Conservation (phyloP, 2,329 filamentous ascomycete genomes). For the Esteya vermicola region DNA sequence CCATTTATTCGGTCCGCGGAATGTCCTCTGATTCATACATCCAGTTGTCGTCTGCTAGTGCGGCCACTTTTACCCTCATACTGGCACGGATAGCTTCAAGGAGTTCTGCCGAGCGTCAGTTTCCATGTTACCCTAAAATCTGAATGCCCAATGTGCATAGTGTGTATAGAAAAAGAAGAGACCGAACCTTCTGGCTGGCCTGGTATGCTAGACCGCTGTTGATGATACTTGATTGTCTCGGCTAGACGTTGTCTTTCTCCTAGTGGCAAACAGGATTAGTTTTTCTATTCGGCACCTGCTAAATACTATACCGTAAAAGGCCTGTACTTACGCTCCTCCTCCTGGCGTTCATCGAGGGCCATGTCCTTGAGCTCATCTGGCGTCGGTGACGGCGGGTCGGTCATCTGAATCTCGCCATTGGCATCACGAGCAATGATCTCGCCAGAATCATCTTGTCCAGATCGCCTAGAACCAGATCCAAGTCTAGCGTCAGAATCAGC, state of each 20-base stretch:
- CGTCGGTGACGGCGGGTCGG: slow-evolving; percentile 36
- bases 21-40: slow-evolving; percentile 67
- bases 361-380: slow-evolving; percentile 41
- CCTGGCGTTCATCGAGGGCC: slow-evolving; percentile 40
- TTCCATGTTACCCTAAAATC: no score
- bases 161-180: no score
- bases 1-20: slow-evolving; percentile 19
- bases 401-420: slow-evolving; percentile 49
- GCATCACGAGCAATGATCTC: slow-evolving; percentile 50
- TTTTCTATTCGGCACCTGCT: background rate
- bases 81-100: slow-evolving; percentile 56
- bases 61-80: slow-evolving; percentile 56
- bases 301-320: background rate
- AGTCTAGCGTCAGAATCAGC: slow-evolving; percentile 18
- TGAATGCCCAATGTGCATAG: slow-evolving; percentile 19
- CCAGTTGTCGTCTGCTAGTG: slow-evolving; percentile 74
- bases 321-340: slow-evolving; percentile 35
- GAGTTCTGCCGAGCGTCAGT: slow-evolving; percentile 35
- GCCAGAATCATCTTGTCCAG: background rate
- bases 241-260: slow-evolving; percentile 45
- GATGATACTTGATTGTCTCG: slow-evolving; percentile 47
- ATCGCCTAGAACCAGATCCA: background rate
- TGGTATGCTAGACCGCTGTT: slow-evolving; percentile 37
- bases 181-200: slow-evolving; percentile 57
- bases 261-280: slow-evolving; percentile 12